Base-by-base conservation (phyloP, 495 filamentous ascomycete species). In the Aspergillus panamensis region DNA sequence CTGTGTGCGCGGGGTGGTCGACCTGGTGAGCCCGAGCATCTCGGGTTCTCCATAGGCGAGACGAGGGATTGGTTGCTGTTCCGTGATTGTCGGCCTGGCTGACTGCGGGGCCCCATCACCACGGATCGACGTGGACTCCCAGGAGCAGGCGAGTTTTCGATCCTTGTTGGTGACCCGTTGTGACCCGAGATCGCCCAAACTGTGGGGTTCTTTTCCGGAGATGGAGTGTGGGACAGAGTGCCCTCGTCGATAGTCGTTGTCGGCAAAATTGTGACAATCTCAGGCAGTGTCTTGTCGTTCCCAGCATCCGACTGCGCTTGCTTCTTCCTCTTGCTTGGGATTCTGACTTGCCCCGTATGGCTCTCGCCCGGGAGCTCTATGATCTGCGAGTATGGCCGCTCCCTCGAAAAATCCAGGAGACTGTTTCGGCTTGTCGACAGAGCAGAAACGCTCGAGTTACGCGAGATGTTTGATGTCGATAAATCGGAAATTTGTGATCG, bases 21-120 rank as follows among this genome's bases (percentile, higher is more conserved):
- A 13, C 53, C 59, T 1, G 66, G 40, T 21, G 64, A 58, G 29
- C 30, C 51, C 2, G 68, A 31, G 13, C 62, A 47, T 30, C 51
- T 58, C 12, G 39, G 20, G 3, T 53, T 62, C 9, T 70, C 60
- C n/a, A 51, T 62, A 0, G 58, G 48, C 1, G 69, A 58, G 19
- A 56, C 60, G 7, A 61, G 59, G 3, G 65, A 59, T 9, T 58
- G 55, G 8, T 61, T 58, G 13, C 65, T 73, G 31, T 61, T 71
- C 8, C 67, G 66, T 29, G 58, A 35, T 43, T 62, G 49, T 35
- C 48, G 60, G 1, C 45, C 58, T 1, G 73, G 74, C 53, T 74
- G 74, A 30, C 17, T 74, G 44, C 74, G 73, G 6, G 74, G 75
- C 0, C 75, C 74, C 51, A 74, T 76, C 12, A 75, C 65, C 0